Percentiles rank a stretch among this genome's conserved stretches.
Evolutionary conservation across 768 basidiomycete genomes (phyloP).

Genomic region (Mycena galericulata): DNA sequence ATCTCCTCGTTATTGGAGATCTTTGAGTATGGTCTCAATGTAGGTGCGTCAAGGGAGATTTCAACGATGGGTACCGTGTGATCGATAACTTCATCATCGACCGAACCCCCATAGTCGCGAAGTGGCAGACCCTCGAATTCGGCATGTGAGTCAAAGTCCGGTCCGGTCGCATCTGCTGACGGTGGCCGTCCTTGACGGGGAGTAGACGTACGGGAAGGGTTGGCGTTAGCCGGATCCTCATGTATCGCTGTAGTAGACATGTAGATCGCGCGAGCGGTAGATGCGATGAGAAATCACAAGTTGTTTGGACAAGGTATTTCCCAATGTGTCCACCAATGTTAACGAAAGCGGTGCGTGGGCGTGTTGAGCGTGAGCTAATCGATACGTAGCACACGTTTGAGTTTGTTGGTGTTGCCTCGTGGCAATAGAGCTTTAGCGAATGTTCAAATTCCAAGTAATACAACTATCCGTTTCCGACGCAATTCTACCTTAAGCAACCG

Average conservation of each 20-base stretch:
- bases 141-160: background rate
- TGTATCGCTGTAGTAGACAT: no score
- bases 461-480: background rate
- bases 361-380: background rate
- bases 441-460: background rate
- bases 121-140: background rate
- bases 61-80: background rate
- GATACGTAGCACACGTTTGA: background rate
- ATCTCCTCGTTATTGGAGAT: background rate
- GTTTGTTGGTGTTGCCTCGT: background rate
- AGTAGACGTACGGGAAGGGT: no score
- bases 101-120: background rate
- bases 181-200: no score
- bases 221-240: no score
- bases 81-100: background rate
- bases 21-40: background rate
- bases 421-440: background rate
- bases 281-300: no score
- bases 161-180: background rate
- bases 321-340: background rate
- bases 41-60: background rate
- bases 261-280: no score
- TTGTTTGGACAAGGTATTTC: no score
- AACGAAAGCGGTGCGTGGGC: background rate
- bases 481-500: conserved; percentile 10